These are phyloP conservation scores for Kwoniella botswanensis DNA, from an alignment of 768 basidiomycete species.

Conservation along the genomic window DNA sequence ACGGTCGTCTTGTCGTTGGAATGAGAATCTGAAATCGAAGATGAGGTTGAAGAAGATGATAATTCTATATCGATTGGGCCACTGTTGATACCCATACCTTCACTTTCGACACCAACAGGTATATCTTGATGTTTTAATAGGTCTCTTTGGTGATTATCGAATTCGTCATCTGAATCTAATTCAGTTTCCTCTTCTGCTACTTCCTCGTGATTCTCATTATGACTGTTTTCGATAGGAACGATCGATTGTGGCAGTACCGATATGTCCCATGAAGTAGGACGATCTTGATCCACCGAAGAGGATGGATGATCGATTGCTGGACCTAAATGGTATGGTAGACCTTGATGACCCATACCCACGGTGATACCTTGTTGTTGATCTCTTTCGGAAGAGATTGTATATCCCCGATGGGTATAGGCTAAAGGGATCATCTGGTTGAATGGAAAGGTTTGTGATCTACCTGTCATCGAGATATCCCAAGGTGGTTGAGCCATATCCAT, in stretches of 20 bases:
- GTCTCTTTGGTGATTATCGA: neutral
- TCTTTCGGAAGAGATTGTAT: neutral
- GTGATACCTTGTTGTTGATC: neutral
- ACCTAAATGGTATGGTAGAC: conserved; percentile 1
- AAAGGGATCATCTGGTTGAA: neutral
- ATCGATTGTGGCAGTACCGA: neutral
- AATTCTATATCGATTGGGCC: neutral
- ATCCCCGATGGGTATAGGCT: neutral
- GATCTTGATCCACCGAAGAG: neutral
- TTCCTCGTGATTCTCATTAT: neutral
- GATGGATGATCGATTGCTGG: neutral
- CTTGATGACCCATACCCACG: neutral
- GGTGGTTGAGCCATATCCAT: too few relatives aligned
- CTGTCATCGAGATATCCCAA: neutral
- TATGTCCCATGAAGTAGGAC: neutral
- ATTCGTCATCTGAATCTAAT: neutral
- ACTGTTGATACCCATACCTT: neutral
- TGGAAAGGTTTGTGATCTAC: neutral
- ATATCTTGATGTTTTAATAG: neutral
- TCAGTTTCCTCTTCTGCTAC: neutral
- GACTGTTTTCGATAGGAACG: neutral
- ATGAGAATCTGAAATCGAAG: neutral
- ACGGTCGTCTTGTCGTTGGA: neutral
- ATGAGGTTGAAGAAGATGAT: neutral
- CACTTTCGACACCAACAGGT: too few relatives aligned